Evolutionary conservation across 164 flowering plant species (phyloP), one percentile per base, ranked within the genome.

Genomic region (Nelumbo lutea): DNA sequence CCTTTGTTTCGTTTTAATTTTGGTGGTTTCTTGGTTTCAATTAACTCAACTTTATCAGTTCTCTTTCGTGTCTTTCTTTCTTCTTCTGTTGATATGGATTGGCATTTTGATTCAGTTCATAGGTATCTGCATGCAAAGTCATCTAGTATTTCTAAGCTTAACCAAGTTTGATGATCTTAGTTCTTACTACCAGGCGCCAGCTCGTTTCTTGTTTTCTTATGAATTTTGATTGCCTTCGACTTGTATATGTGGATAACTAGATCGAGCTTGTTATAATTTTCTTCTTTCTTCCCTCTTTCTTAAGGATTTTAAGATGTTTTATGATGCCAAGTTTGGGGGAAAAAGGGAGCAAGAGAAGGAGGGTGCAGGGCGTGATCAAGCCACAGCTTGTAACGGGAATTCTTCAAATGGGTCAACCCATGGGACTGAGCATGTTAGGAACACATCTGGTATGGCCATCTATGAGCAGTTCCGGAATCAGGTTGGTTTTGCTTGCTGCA

Each of bases 271-370:
- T 2, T 44, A 40, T 45, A 47, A 45, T 71, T 8, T 46, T 10
- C 7, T 46, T 11, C 1, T 11, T 27, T 43, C 50, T 56, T 60
- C 5, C 42, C 3, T 58, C 5, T 62, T 43, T 74, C 62, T 74
- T 44, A 84, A 90, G 99, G 97, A 92, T 82, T 95, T 92, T 81
- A 82, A 92, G 80, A 53, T 78, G 76, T 87, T 83, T 86, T 96
- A 87, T 85, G 95, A 96, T 86, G 78, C 80, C 59, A 89, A 89
- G 87, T 96, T 96, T 85, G 97, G 96, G 83, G 88, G 93, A 74
- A 96, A 85, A 84, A 84, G 51, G 73, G 80, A 57, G 57, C 47
- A 79, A 56, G 45, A 61, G 48, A 64, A 77, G 62, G 76, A 77
- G 41, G 64, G 13, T 61, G 78, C 62, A 27, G 53, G 51, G 40